These are phyloP conservation scores for Daldinia decipiens DNA, from an alignment of 495 filamentous ascomycete genomes.

Conservation along the genomic window DNA sequence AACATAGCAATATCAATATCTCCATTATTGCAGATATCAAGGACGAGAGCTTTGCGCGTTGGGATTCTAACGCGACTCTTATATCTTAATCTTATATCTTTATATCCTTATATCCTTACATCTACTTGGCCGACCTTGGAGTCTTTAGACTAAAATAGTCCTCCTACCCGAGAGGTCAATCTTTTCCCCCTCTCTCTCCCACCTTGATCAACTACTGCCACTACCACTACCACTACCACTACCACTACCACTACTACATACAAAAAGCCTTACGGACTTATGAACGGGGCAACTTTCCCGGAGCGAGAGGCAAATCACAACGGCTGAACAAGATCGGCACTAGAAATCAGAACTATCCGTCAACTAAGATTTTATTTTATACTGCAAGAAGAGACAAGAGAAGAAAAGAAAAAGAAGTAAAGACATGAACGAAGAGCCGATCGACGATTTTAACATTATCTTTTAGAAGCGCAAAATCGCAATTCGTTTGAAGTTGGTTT, in stretches of 20 bases:
- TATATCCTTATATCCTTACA: slow-evolving; percentile 13
- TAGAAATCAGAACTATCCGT: slow-evolving; percentile 27
- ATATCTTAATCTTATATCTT: too few relatives aligned
- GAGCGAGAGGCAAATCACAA: slow-evolving; percentile 36
- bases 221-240: slow-evolving; percentile 8
- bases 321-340: slow-evolving; percentile 32
- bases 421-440: slow-evolving; percentile 14
- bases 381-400: slow-evolving; percentile 10
- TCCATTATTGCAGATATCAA: slow-evolving; percentile 21
- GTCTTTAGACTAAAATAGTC: slow-evolving; percentile 25
- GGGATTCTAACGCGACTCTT: slow-evolving; percentile 15
- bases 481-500: slow-evolving; percentile 26
- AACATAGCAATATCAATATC: slow-evolving; percentile 8
- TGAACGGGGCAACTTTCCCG: slow-evolving; percentile 41
- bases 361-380: slow-evolving; percentile 11
- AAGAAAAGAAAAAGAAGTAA: neutral
- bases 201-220: slow-evolving; percentile 28
- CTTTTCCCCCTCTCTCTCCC: slow-evolving; percentile 11
- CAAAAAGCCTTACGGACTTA: slow-evolving; percentile 37
- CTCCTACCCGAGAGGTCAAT: slow-evolving; percentile 28
- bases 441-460: slow-evolving; percentile 18
- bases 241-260: slow-evolving; percentile 10
- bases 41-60: slow-evolving; percentile 17
- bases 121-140: slow-evolving; percentile 9
- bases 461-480: slow-evolving; percentile 19